Conservation (phyloP, 768 basidiomycete genomes). For the Kwoniella bestiolae region DNA sequence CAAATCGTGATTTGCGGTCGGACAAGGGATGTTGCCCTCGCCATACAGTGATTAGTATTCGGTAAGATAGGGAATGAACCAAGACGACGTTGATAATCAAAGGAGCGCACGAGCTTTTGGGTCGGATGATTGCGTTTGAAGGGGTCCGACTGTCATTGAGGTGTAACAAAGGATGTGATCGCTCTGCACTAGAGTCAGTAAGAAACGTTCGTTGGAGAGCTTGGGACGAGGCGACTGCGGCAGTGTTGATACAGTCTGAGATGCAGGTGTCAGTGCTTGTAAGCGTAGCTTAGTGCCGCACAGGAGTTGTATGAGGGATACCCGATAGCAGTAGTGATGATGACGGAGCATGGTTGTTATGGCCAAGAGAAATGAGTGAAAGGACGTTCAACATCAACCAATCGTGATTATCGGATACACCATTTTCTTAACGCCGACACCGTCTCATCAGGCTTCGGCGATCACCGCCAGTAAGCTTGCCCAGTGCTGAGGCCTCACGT, state of each 20-base stretch:
- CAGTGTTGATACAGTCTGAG: too few relatives aligned
- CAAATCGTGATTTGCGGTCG: too few relatives aligned
- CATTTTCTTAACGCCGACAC: not conserved
- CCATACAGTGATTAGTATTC: not conserved
- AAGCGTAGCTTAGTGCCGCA: too few relatives aligned
- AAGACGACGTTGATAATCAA: not conserved
- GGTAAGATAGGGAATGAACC: not conserved
- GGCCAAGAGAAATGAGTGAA: not conserved
- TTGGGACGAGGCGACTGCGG: too few relatives aligned
- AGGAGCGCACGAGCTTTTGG: slow-evolving; percentile 1
- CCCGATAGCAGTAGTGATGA: not conserved
- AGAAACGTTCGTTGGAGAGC: not conserved
- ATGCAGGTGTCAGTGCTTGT: too few relatives aligned
- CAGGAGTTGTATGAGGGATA: not conserved
- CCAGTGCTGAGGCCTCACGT: not conserved
- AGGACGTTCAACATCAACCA: too few relatives aligned
- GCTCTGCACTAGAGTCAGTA: not conserved
- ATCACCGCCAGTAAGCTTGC: not conserved
- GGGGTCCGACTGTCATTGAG: not conserved
- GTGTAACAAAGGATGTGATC: not conserved
- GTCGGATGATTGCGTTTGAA: slow-evolving; percentile 4
- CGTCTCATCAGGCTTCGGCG: not conserved
- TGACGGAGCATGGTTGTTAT: not conserved
- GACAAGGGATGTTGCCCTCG: too few relatives aligned
- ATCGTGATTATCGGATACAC: not conserved